Conservation (phyloP, 78 protist genomes). For the Dictyostelium firmibasis region DNA sequence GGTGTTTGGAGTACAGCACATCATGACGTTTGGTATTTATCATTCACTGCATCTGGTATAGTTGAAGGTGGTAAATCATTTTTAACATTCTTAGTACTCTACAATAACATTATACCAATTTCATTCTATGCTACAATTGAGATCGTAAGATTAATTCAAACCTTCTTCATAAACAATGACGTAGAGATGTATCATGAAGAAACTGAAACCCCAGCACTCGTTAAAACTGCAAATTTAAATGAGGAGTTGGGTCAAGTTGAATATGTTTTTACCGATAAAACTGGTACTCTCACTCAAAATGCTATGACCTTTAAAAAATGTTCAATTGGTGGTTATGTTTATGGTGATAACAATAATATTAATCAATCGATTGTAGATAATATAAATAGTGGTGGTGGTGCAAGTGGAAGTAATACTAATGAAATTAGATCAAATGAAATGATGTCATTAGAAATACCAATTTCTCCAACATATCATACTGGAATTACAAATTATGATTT, state of each 20-base stretch:
- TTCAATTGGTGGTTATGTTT: conserved; percentile 64
- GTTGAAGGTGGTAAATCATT: conserved; percentile 52
- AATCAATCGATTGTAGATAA: neutral
- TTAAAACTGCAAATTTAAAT: conserved; percentile 88
- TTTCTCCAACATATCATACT: neutral
- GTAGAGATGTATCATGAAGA: conserved; percentile 57
- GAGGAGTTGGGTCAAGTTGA: conserved; percentile 93
- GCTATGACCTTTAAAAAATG: conserved; percentile 81
- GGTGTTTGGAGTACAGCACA: neutral
- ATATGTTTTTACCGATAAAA: conserved; percentile 67
- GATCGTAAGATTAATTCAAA: conserved; percentile 23
- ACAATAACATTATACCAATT: conserved; percentile 78
- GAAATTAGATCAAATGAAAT: neutral
- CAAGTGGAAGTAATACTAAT: neutral
- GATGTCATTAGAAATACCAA: conserved; percentile 9
- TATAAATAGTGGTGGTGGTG: neutral
- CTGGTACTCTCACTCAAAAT: conserved; percentile 97
- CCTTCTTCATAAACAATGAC: neutral
- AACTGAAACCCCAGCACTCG: conserved; percentile 83
- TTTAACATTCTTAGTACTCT: conserved; percentile 64
- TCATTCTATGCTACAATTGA: conserved; percentile 83
- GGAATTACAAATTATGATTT: neutral
- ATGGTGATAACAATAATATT: conserved; percentile 20
- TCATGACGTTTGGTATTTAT: neutral
- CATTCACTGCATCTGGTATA: neutral